A percentile compares a stretch with the other conserved stretches of the same genome.
Evolutionary conservation across 2,329 filamentous ascomycete genomes (phyloP).

Genomic region (Eutypella sp.): DNA sequence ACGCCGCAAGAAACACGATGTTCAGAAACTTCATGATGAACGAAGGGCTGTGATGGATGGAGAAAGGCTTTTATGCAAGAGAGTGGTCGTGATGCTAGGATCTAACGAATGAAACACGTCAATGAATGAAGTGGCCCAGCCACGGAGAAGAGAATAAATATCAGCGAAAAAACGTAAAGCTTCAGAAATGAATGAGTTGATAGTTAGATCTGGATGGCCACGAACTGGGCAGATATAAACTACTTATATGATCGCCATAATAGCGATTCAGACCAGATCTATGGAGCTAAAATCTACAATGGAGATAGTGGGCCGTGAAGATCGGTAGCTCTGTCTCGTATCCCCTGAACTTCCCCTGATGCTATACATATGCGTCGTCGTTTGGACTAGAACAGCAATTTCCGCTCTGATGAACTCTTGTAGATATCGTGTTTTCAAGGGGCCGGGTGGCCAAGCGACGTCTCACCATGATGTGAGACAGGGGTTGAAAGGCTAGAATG

Average conservation of each 20-base stretch:
- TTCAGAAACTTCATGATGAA: constrained; percentile 18
- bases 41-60: neutral
- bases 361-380: neutral
- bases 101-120: neutral
- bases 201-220: neutral
- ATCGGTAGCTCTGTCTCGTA: neutral
- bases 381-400: neutral
- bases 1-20: constrained; percentile 14
- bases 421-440: too few relatives aligned
- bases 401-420: too few relatives aligned
- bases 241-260: neutral
- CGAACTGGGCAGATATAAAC: neutral
- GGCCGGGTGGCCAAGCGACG: neutral
- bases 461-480: neutral
- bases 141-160: constrained; percentile 1
- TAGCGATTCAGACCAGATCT: neutral
- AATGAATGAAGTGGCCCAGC: neutral
- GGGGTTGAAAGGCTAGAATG: neutral
- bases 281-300: neutral
- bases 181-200: neutral
- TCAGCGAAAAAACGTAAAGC: neutral
- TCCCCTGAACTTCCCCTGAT: neutral
- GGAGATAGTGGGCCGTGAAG: too few relatives aligned
- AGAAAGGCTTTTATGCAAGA: neutral
- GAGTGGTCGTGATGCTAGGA: neutral